Conservation (phyloP, 2,329 filamentous ascomycete genomes). For the Fusarium pseudonygamai region DNA sequence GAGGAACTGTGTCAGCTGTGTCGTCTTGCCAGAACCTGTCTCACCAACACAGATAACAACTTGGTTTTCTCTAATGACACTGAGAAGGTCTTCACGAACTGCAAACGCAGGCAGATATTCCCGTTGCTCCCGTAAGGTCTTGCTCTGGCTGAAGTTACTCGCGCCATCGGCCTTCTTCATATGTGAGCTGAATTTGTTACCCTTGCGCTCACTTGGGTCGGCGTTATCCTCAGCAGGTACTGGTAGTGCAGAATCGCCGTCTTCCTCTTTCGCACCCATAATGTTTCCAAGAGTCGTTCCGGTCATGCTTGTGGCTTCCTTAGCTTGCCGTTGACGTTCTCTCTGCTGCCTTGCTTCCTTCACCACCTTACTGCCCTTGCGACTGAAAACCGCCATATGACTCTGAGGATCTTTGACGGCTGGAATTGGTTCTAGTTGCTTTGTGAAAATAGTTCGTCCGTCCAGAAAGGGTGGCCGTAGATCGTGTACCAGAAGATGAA, state of each 20-base stretch:
- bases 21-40: constrained; percentile 97
- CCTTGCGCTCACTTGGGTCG: constrained; percentile 59
- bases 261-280: constrained; percentile 93
- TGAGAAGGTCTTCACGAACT: constrained; percentile 89
- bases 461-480: constrained; percentile 94
- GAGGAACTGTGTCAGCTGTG: constrained; percentile 94
- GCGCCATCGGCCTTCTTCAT: constrained; percentile 87
- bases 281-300: constrained; percentile 93
- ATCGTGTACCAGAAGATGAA: constrained; percentile 93
- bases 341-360: constrained; percentile 91
- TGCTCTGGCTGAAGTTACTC: constrained; percentile 92
- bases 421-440: constrained; percentile 93
- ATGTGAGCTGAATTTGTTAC: constrained; percentile 86
- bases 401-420: constrained; percentile 94
- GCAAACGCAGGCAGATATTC: constrained; percentile 96
- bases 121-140: constrained; percentile 88
- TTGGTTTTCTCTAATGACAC: constrained; percentile 95
- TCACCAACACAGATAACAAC: constrained; percentile 97
- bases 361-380: constrained; percentile 93
- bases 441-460: constrained; percentile 94
- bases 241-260: constrained; percentile 88
- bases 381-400: constrained; percentile 98
- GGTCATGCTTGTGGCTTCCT: constrained; percentile 91
- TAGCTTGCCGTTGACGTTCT: constrained; percentile 91
- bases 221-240: constrained; percentile 75